These are phyloP conservation scores for Fusarium sp. DNA, from an alignment of 2,329 filamentous ascomycete species.

Conservation along the genomic window DNA sequence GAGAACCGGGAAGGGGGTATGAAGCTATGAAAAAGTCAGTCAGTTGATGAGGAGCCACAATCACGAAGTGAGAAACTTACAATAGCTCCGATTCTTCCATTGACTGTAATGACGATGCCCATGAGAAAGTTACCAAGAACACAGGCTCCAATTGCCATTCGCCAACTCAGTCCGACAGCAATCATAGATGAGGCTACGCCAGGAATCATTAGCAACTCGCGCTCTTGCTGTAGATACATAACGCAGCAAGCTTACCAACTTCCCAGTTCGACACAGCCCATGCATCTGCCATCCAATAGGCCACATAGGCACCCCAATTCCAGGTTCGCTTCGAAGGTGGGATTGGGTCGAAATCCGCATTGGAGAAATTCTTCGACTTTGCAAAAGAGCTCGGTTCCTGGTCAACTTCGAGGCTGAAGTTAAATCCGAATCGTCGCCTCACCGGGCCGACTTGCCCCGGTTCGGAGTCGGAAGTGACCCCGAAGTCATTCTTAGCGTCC, in stretches of 20 bases:
- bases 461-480: background rate
- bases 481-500: background rate
- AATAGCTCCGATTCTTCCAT: constrained; percentile 13
- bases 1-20: constrained; percentile 4
- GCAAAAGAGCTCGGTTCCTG: constrained; percentile 7
- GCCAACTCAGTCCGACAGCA: constrained; percentile 8
- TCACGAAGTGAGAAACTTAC: background rate
- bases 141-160: constrained; percentile 9
- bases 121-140: constrained; percentile 11
- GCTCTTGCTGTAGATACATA: background rate
- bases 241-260: background rate
- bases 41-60: background rate
- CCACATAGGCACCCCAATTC: constrained; percentile 8
- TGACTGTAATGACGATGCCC: constrained; percentile 1
- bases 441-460: background rate
- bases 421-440: background rate
- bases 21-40: background rate
- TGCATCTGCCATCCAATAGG: constrained; percentile 11
- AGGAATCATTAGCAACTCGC: background rate
- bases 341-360: constrained; percentile 5
- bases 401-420: constrained; percentile 5
- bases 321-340: constrained; percentile 5
- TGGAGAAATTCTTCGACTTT: background rate
- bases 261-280: constrained; percentile 13
- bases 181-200: background rate